Conservation (phyloP, 148 eudicot genomes). For the Persicaria tinctoria region DNA sequence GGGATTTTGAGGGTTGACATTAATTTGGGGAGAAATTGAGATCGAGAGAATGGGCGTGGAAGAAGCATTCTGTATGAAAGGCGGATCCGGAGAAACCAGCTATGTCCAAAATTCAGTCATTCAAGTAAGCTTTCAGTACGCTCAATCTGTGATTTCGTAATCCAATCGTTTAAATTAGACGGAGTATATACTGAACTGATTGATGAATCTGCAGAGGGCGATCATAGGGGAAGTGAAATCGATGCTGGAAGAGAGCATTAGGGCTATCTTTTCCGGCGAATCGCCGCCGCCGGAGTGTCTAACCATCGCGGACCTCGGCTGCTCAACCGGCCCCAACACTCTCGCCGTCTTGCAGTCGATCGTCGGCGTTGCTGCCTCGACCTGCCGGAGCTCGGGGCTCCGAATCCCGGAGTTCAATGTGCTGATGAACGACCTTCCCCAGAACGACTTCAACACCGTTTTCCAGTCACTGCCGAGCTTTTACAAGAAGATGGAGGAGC, state of each 20-base stretch:
- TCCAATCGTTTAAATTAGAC: no score
- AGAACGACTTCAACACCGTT: constrained; percentile 30
- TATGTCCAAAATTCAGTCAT: constrained; percentile 61
- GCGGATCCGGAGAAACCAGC: constrained; percentile 62
- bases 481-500: constrained; percentile 1
- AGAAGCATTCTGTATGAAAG: constrained; percentile 29
- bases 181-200: no score
- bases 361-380: constrained; percentile 35
- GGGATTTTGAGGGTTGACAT: no score
- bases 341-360: neutral
- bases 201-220: no score
- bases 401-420: constrained; percentile 38
- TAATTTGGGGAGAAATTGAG: no score
- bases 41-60: no score
- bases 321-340: constrained; percentile 67
- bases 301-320: constrained; percentile 69
- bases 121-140: constrained; percentile 35
- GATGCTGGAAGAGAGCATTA: no score
- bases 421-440: constrained; percentile 63
- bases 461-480: constrained; percentile 24
- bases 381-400: constrained; percentile 15
- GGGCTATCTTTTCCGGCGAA: no score
- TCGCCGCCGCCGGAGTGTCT: constrained; percentile 34
- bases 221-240: no score
- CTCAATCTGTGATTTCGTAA: no score